Evolutionary conservation across 768 basidiomycete genomes (phyloP).

Genomic region (Infundibulicybe gibba): DNA sequence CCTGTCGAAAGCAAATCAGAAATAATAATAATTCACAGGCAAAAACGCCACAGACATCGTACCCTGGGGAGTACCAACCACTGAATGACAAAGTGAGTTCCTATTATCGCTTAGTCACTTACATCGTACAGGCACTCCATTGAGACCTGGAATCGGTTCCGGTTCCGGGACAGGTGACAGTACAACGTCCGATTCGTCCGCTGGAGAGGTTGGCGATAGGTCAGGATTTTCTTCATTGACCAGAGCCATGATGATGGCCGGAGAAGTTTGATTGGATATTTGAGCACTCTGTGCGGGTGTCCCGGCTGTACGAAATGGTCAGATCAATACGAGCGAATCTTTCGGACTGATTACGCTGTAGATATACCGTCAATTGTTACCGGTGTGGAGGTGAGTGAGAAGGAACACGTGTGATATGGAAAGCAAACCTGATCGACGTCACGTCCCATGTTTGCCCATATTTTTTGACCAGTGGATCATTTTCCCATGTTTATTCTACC

Average conservation of each 20-base stretch:
- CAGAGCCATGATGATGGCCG: constrained; percentile 21
- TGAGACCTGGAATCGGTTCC: constrained; percentile 70
- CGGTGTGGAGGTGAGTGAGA: too few relatives aligned
- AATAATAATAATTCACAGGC: constrained; percentile 15
- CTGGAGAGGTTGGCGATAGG: constrained; percentile 42
- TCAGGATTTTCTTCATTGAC: constrained; percentile 29
- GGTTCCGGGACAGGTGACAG: constrained; percentile 44
- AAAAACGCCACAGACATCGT: constrained; percentile 61
- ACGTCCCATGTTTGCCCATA: too few relatives aligned
- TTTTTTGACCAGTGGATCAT: too few relatives aligned
- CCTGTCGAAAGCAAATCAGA: constrained; percentile 39
- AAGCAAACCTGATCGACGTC: too few relatives aligned
- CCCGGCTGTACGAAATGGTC: too few relatives aligned
- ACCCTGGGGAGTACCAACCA: constrained; percentile 50
- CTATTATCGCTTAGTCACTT: constrained; percentile 30
- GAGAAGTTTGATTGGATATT: constrained; percentile 13
- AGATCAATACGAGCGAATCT: too few relatives aligned
- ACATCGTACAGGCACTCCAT: constrained; percentile 81
- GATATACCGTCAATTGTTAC: too few relatives aligned
- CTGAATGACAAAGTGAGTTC: constrained; percentile 5
- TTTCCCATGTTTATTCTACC: too few relatives aligned
- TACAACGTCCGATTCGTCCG: constrained; percentile 62
- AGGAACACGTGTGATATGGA: too few relatives aligned
- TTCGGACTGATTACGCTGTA: too few relatives aligned
- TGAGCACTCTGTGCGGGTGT: too few relatives aligned